These are phyloP conservation scores for Salix koriyanagi DNA, from an alignment of 345 rosid genomes.

Conservation along the genomic window DNA sequence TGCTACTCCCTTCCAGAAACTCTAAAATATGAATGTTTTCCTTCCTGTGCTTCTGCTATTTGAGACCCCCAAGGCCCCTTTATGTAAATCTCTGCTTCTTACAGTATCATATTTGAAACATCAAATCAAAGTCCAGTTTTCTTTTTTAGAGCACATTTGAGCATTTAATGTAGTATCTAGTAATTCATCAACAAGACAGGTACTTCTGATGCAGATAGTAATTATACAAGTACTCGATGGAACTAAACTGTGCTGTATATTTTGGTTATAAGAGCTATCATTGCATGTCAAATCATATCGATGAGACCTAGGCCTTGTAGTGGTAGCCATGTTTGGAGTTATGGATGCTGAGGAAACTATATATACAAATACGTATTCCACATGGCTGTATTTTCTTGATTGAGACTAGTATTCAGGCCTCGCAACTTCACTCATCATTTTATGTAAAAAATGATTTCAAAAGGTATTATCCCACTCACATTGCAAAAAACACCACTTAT, in stretches of 20 bases:
- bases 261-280: neutral
- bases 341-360: neutral
- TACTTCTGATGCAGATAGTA: neutral
- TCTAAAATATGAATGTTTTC: slow-evolving; percentile 27
- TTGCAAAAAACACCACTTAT: no score
- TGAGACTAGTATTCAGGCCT: neutral
- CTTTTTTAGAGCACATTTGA: neutral
- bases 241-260: neutral
- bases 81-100: slow-evolving; percentile 10
- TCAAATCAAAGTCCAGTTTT: neutral
- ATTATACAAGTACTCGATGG: neutral
- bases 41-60: slow-evolving; percentile 10
- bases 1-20: slow-evolving; percentile 6
- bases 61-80: slow-evolving; percentile 1
- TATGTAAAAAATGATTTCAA: no score
- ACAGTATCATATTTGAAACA: neutral
- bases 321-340: neutral
- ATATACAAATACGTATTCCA: neutral
- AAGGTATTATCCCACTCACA: no score
- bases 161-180: neutral
- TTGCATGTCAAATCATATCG: neutral
- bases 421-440: neutral
- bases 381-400: neutral
- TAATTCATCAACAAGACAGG: neutral
- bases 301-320: neutral